Base-by-base conservation (phyloP, 768 basidiomycete genomes). In the Phanerochaete sordida region DNA sequence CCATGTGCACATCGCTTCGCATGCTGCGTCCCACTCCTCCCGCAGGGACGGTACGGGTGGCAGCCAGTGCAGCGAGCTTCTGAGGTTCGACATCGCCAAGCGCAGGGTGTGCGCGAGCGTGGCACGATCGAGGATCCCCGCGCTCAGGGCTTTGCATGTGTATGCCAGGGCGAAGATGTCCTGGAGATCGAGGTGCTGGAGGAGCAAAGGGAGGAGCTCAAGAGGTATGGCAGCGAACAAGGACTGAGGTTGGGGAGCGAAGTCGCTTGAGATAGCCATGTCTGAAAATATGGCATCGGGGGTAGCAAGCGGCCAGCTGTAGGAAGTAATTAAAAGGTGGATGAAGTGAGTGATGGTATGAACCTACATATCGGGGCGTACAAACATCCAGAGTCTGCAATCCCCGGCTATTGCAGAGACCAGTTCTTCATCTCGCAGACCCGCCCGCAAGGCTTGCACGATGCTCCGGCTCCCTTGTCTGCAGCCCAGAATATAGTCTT, bases 301-400 rank as follows among this genome's bases (percentile, higher is more conserved):
- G 4, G 39, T 6, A 4, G 39, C 39, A 4, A 6, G 39, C 8
- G 39, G 39, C 39, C 39, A 43, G 11, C 39, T 43, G 19, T 43
- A 19, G n/a, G 11, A 19, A 9, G 39, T 16, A 43, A n/a, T n/a
- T n/a, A n/a, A n/a, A n/a, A 16, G 7, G 19, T 9, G 7, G 8
- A 19, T n/a, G n/a, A n/a, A n/a, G n/a, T 9, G 11, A 43, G 19
- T 16, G 39, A 24, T 19, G 37, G 39, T n/a, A 16, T 19, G 33
- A 4, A 56, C 57, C 2, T 21, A 58, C 57, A 58, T 39, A 33
- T 58, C 57, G 21, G 57, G 57, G 2, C 57, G 57, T 16, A 26
- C 37, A 23, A 58, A 58, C 57, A 58, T 58, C 57, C 57, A 58
- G 19, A 24, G 9, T 2, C 57, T 46, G 3, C 3, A 47, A 28